Conservation (phyloP, 768 basidiomycete genomes). For the Trichaptum fuscoviolaceum region DNA sequence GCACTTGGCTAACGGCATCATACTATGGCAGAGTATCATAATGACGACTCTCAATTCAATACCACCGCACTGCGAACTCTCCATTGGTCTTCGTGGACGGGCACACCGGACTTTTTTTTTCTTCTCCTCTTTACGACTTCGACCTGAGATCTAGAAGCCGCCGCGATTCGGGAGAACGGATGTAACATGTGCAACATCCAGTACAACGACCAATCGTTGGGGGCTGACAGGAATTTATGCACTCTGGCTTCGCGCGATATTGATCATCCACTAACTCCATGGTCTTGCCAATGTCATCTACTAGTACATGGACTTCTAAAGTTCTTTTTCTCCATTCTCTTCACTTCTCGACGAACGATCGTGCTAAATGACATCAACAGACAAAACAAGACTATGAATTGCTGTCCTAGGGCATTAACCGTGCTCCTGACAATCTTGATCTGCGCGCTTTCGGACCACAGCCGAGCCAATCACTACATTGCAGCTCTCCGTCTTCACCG, state of each 20-base stretch:
- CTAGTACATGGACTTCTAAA: no score
- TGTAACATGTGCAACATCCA: background rate
- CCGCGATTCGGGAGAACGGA: background rate
- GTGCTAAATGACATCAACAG: background rate
- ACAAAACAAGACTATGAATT: background rate
- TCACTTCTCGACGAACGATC: background rate
- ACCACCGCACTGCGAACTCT: background rate
- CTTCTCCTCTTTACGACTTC: background rate
- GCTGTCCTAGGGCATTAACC: no score
- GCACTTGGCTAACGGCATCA: background rate
- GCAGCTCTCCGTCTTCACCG: background rate
- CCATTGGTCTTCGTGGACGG: background rate
- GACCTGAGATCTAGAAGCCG: background rate
- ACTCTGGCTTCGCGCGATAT: background rate
- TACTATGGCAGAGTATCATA: no score
- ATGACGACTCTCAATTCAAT: background rate
- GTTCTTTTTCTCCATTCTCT: background rate
- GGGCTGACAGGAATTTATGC: background rate
- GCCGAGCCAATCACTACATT: background rate
- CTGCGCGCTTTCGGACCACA: background rate
- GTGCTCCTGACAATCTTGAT: background rate
- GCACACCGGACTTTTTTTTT: background rate
- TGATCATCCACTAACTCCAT: background rate
- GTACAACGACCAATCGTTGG: background rate
- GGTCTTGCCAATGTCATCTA: background rate